Evolutionary conservation across 2,329 filamentous ascomycete genomes (phyloP).

Genomic region (Paracoccidioides brasiliensis): DNA sequence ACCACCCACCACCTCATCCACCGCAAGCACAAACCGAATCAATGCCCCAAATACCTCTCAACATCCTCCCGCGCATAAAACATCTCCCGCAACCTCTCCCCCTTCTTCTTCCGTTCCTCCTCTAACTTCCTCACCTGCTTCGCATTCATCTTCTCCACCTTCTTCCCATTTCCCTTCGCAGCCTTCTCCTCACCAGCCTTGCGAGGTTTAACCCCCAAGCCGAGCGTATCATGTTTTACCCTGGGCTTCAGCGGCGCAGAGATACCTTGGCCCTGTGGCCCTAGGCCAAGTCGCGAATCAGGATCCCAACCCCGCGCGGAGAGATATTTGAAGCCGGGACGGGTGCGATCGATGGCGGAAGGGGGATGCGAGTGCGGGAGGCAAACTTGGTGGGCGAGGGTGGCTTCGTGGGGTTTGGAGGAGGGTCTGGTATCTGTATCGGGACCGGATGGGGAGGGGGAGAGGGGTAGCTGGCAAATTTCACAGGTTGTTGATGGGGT

Average conservation of each 20-base stretch:
- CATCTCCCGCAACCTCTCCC: conserved; percentile 52
- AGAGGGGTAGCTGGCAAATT: conserved; percentile 48
- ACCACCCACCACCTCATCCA: background rate
- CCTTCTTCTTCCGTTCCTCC: conserved; percentile 47
- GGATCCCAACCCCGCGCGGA: conserved; percentile 48
- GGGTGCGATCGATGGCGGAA: conserved; percentile 44
- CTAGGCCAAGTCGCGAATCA: conserved; percentile 54
- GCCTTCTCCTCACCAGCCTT: conserved; percentile 16
- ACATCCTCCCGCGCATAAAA: conserved; percentile 67
- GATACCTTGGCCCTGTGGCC: conserved; percentile 55
- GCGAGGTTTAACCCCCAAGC: conserved; percentile 45
- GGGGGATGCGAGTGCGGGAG: conserved; percentile 45
- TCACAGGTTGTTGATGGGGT: conserved; percentile 34
- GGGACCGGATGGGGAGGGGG: conserved; percentile 4
- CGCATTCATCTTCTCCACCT: conserved; percentile 43
- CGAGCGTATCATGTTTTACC: conserved; percentile 61
- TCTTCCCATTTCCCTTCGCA: conserved; percentile 21
- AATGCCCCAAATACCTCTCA: conserved; percentile 54
- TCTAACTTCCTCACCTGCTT: conserved; percentile 53
- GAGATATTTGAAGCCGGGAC: conserved; percentile 44
- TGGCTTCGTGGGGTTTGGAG: conserved; percentile 34
- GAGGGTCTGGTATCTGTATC: background rate
- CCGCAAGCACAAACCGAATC: background rate
- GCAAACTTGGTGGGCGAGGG: conserved; percentile 44
- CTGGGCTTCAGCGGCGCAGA: conserved; percentile 60